Evolutionary conservation across 495 filamentous ascomycete species (phyloP).

Genomic region (Lasiosphaeriaceae sp.): DNA sequence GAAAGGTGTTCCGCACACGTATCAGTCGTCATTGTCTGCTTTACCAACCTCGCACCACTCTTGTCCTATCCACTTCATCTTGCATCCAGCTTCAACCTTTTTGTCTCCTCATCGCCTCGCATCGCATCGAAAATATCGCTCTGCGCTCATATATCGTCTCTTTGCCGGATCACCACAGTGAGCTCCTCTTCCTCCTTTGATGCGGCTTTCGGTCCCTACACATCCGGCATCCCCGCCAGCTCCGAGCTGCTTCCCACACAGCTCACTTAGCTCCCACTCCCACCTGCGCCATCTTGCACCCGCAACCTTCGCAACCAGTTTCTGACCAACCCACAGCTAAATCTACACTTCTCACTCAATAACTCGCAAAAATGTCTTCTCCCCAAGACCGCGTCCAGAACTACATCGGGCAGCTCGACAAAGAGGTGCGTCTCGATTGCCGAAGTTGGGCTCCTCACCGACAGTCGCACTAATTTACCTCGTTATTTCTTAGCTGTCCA

Average conservation of each 20-base stretch:
- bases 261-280: not conserved
- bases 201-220: not conserved
- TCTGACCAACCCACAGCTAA: constrained; percentile 10
- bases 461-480: constrained; percentile 11
- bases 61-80: constrained; percentile 5
- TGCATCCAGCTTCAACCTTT: constrained; percentile 2
- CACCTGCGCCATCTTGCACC: not conserved
- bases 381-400: constrained; percentile 85
- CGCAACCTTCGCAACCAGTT: not conserved
- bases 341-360: constrained; percentile 7
- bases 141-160: not conserved
- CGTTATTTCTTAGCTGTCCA: constrained; percentile 86
- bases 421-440: constrained; percentile 68
- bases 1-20: constrained; percentile 31
- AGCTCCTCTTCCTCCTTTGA: not conserved
- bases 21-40: constrained; percentile 29
- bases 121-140: not conserved
- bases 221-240: constrained; percentile 2
- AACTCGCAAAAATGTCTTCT: constrained; percentile 60
- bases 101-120: not conserved
- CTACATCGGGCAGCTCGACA: constrained; percentile 87
- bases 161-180: not conserved
- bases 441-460: constrained; percentile 6
- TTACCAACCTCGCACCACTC: constrained; percentile 9
- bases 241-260: constrained; percentile 1